phyloP scores from a whole-genome alignment of 2,329 filamentous ascomycete genomes.

The Colletotrichum theobromicola region DNA sequence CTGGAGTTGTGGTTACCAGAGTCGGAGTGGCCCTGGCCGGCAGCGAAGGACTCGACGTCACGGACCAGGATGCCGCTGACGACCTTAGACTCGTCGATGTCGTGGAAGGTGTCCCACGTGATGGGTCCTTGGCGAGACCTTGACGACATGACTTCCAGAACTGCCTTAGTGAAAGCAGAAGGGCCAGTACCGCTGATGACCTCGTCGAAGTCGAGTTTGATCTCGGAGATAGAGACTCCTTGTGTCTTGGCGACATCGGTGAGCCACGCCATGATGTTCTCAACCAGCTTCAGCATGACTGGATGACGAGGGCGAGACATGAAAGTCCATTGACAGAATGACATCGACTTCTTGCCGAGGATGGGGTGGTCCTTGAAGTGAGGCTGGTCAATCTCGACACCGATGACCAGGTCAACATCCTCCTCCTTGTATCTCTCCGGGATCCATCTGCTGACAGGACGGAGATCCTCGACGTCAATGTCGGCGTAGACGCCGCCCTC shows the following conservation, averaged over 20 bases:
- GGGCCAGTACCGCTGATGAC: slow-evolving; percentile 77
- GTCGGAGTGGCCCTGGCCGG: slow-evolving; percentile 75
- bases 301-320: slow-evolving; percentile 71
- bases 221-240: slow-evolving; percentile 60
- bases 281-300: slow-evolving; percentile 71
- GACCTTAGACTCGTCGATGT: slow-evolving; percentile 68
- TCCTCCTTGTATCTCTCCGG: slow-evolving; percentile 60
- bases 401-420: slow-evolving; percentile 75
- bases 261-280: slow-evolving; percentile 73
- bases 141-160: slow-evolving; percentile 66
- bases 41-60: slow-evolving; percentile 75
- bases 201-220: slow-evolving; percentile 74
- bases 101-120: slow-evolving; percentile 70
- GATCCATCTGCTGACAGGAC: slow-evolving; percentile 39
- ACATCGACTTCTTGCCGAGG: slow-evolving; percentile 70
- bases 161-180: slow-evolving; percentile 70
- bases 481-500: slow-evolving; percentile 77
- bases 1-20: slow-evolving; percentile 73
- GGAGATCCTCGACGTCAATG: slow-evolving; percentile 43
- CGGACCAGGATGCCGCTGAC: slow-evolving; percentile 70
- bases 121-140: slow-evolving; percentile 37
- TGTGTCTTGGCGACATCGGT: slow-evolving; percentile 64
- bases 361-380: slow-evolving; percentile 68
- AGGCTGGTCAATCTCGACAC: slow-evolving; percentile 74
- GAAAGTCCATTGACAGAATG: slow-evolving; percentile 80